Base-by-base conservation (phyloP, 2,329 filamentous ascomycete genomes). In the Ophiocordyceps polyrhachis-furcata region DNA sequence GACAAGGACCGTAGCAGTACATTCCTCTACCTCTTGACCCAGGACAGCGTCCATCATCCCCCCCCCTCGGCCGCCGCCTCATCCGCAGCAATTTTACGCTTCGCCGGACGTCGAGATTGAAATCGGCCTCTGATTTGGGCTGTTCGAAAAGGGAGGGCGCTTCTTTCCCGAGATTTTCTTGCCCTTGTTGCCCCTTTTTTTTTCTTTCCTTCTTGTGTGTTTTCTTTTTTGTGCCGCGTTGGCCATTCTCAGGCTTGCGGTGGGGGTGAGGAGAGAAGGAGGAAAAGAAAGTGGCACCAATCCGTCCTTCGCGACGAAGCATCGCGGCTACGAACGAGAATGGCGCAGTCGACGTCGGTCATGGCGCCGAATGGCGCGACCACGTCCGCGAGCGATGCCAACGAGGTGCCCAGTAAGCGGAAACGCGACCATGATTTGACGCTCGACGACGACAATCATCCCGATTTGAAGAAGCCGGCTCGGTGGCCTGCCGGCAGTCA, bases 371-470 rank as follows among this genome's bases (percentile, higher is more conserved):
- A 70, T 57, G 68, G 67, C 52, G 58, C 61, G 45, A 53, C 60
- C 45, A 62, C 59, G 49, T 61, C 62, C 21, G 52, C 53, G 43
- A 56, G 54, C 42, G 52, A 48, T 37, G 51, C 59, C 35, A 51
- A 56, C 47, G 53, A 52, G 41, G 53, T 64, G 31, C 58, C 66
- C 23, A 62, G 62, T 47, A 79, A 79, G 63, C 66, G 74, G 58
- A 79, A 79, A 63, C 74, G 74, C 66, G 71, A 75, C 53, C 58
- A 61, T 43, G 19, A 43, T 14, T 8, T 20, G 5, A 4, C 42
- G 14, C 19, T 35, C 31, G 42, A 54, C 17, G 51, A 51, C 47
- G 59, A 58, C 52, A 49, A 40, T n/a, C 49, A 49, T n/a, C 49
- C 46, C 14, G 52, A 58, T 17, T 47, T 49, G 46, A 57, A 56